These are phyloP conservation scores for Citrullus mucosospermus DNA, from an alignment of 306 rosid genomes.

Conservation along the genomic window DNA sequence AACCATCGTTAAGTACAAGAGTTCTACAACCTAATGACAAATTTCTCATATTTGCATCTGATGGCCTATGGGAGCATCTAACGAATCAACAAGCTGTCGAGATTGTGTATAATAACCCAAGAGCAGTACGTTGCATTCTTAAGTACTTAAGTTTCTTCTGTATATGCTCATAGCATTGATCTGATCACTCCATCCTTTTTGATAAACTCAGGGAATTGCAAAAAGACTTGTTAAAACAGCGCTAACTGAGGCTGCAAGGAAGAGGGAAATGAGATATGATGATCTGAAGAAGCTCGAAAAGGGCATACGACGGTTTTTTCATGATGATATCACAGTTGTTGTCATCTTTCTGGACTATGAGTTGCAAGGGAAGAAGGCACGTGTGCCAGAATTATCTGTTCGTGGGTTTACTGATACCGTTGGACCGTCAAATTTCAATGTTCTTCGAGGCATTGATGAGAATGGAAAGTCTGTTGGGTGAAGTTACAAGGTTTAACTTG, in stretches of 20 bases:
- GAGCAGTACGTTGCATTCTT: conserved; percentile 30
- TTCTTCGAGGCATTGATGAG: conserved; percentile 30
- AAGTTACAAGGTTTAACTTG: conserved; percentile 15
- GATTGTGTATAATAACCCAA: conserved; percentile 52
- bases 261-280: conserved; percentile 52
- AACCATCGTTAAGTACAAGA: conserved; percentile 54
- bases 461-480: conserved; percentile 19
- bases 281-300: conserved; percentile 59
- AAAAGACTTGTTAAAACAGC: conserved; percentile 55
- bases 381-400: conserved; percentile 54
- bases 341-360: conserved; percentile 72
- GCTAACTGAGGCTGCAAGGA: conserved; percentile 57
- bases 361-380: conserved; percentile 22
- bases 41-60: conserved; percentile 80
- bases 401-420: conserved; percentile 59
- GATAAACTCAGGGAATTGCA: conserved; percentile 55
- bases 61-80: conserved; percentile 86
- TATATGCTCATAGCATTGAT: background rate
- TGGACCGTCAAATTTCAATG: conserved; percentile 52
- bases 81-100: conserved; percentile 70
- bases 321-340: conserved; percentile 71
- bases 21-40: conserved; percentile 51
- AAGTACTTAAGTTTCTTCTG: background rate
- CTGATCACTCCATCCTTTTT: background rate
- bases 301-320: conserved; percentile 56